Evolutionary conservation across 2,329 filamentous ascomycete species (phyloP).

Genomic region (Pestalotiopsis sp.): DNA sequence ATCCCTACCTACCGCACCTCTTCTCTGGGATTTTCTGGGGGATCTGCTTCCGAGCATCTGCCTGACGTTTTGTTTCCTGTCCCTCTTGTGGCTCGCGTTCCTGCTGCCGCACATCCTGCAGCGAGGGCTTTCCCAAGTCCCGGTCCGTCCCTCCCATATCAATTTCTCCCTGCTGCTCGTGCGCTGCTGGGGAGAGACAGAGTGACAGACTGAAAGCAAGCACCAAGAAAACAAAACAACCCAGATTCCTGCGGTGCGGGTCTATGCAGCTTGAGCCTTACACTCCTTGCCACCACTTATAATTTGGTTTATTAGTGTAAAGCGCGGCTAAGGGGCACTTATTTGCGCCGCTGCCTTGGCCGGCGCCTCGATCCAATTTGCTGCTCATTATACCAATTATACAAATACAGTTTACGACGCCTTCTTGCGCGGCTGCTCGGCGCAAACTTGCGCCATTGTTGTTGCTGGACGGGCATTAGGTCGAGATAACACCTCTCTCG

Average conservation of each 20-base stretch:
- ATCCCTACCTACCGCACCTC: conserved; percentile 13
- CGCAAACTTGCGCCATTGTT: not conserved
- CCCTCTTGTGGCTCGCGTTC: not conserved
- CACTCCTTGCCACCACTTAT: conserved; percentile 1
- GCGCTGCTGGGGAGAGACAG: not conserved
- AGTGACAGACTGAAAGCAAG: too few species aligned
- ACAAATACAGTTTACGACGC: not conserved
- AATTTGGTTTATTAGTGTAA: not conserved
- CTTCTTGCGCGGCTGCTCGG: not conserved
- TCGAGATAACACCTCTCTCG: not conserved
- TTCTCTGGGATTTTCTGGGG: conserved; percentile 8
- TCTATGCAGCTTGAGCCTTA: not conserved
- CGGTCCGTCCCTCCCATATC: not conserved
- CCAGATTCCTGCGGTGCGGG: not conserved
- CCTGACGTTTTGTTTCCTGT: conserved; percentile 3
- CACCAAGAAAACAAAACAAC: conserved; percentile 2
- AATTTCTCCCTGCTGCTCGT: not conserved
- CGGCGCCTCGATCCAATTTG: conserved; percentile 6
- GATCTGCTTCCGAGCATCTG: conserved; percentile 9
- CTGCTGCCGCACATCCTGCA: conserved; percentile 10
- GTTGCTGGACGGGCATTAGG: not conserved
- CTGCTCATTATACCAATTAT: not conserved
- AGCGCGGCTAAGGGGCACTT: not conserved
- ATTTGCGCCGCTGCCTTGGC: conserved; percentile 1
- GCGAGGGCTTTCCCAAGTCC: not conserved